Evolutionary conservation across 345 rosid species (phyloP).

Genomic region (Acer saccharum): DNA sequence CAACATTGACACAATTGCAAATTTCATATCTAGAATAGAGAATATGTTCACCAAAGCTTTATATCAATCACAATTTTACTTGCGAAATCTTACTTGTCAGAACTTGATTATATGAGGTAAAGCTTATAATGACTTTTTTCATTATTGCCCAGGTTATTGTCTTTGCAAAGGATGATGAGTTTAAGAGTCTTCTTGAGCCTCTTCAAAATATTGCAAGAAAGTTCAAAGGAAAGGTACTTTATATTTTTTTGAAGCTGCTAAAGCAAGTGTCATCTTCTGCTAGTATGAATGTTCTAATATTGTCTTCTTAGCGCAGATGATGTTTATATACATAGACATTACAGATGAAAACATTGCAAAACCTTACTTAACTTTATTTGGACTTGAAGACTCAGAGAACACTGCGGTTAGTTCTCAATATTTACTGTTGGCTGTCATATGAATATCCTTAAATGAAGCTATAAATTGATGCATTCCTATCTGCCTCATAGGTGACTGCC

Average conservation of each 20-base stretch:
- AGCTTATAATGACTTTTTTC: slow-evolving; percentile 5
- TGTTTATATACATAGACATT: slow-evolving; percentile 70
- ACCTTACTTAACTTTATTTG: slow-evolving; percentile 80
- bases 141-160: slow-evolving; percentile 54
- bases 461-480: slow-evolving; percentile 16
- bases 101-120: neutral
- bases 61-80: neutral
- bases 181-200: slow-evolving; percentile 51
- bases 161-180: slow-evolving; percentile 65
- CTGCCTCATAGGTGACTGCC: slow-evolving; percentile 68
- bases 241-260: slow-evolving; percentile 17
- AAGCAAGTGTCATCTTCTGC: neutral
- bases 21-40: neutral
- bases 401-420: slow-evolving; percentile 51
- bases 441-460: slow-evolving; percentile 13
- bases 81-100: neutral
- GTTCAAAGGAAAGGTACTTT: slow-evolving; percentile 58
- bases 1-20: neutral
- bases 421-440: slow-evolving; percentile 6
- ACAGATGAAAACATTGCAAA: slow-evolving; percentile 78
- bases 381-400: slow-evolving; percentile 65
- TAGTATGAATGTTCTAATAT: slow-evolving; percentile 16
- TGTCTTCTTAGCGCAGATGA: slow-evolving; percentile 51
- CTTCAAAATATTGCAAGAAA: slow-evolving; percentile 74
- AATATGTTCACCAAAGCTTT: neutral